A percentile compares a stretch with the other conserved stretches of the same genome.
These are phyloP conservation scores for Chloromonas sp. DNA, from an alignment of 163 green algal species.

Conservation along the genomic window DNA sequence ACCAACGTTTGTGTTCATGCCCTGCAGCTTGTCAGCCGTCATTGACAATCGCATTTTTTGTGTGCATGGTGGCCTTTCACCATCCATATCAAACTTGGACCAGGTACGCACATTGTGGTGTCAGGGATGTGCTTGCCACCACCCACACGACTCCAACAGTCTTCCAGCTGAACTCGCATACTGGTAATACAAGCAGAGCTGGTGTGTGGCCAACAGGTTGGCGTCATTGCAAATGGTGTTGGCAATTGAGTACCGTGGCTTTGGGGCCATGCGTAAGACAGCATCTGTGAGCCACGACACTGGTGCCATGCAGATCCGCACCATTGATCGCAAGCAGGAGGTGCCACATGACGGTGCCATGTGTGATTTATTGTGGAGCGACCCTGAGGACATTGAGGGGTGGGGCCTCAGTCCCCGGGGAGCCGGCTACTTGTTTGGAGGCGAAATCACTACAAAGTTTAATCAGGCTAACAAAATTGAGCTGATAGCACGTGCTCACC, in stretches of 20 bases:
- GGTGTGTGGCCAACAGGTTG: no score
- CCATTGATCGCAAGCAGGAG: constrained; percentile 95
- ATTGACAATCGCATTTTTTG: constrained; percentile 95
- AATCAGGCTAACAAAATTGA: constrained; percentile 66
- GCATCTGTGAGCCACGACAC: no score
- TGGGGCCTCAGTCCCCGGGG: constrained; percentile 94
- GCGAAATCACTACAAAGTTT: constrained; percentile 88
- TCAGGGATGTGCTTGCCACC: no score
- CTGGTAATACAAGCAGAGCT: no score
- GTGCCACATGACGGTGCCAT: constrained; percentile 97
- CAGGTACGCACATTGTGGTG: constrained; percentile 50
- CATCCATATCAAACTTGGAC: constrained; percentile 91
- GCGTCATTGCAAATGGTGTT: no score
- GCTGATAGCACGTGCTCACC: constrained; percentile 91
- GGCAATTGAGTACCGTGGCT: no score
- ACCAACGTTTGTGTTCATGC: constrained; percentile 9
- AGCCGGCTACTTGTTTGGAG: constrained; percentile 97
- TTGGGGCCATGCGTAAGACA: no score
- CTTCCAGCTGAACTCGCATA: no score
- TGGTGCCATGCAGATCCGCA: constrained; percentile 64
- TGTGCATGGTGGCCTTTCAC: constrained; percentile 94
- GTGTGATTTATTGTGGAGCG: constrained; percentile 98
- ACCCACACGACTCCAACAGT: no score
- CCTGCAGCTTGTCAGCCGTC: constrained; percentile 73
- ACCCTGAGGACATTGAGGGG: constrained; percentile 95